Conservation (phyloP, 1,284 basidiomycete genomes). For the Pascua sp. region DNA sequence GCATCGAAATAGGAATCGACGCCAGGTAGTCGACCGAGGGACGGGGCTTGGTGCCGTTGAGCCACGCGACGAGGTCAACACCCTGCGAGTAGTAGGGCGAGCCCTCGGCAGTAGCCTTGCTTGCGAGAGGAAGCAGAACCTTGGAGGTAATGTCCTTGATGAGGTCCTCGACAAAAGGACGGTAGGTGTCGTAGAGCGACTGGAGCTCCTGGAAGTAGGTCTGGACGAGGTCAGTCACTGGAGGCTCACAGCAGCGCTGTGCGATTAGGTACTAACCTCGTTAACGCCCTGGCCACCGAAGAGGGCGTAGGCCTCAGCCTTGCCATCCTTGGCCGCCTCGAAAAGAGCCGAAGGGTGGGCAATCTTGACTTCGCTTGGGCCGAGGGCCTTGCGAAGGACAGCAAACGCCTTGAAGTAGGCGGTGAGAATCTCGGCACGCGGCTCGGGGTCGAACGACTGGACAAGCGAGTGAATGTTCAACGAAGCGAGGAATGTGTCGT, state of each 20-base stretch:
- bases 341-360: slow-evolving; percentile 72
- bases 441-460: slow-evolving; percentile 68
- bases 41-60: slow-evolving; percentile 64
- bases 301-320: slow-evolving; percentile 82
- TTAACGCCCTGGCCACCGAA: slow-evolving; percentile 99
- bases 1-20: slow-evolving; percentile 90
- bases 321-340: slow-evolving; percentile 62
- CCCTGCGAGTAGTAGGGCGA: slow-evolving; percentile 74
- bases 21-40: slow-evolving; percentile 86
- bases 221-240: slow-evolving; percentile 26
- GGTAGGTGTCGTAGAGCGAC: slow-evolving; percentile 84
- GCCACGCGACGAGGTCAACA: slow-evolving; percentile 79
- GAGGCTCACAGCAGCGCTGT: not conserved
- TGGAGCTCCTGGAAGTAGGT: slow-evolving; percentile 97
- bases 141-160: slow-evolving; percentile 63
- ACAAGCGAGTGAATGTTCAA: slow-evolving; percentile 70
- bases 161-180: slow-evolving; percentile 73
- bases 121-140: slow-evolving; percentile 69
- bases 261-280: slow-evolving; percentile 56
- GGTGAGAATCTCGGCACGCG: slow-evolving; percentile 70
- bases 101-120: slow-evolving; percentile 57
- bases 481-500: slow-evolving; percentile 66
- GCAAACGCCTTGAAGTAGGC: slow-evolving; percentile 77
- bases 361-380: slow-evolving; percentile 58
- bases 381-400: slow-evolving; percentile 62